phyloP scores from a whole-genome alignment of 371 early-diverging fungal genomes.

The Mortierella sp. region DNA sequence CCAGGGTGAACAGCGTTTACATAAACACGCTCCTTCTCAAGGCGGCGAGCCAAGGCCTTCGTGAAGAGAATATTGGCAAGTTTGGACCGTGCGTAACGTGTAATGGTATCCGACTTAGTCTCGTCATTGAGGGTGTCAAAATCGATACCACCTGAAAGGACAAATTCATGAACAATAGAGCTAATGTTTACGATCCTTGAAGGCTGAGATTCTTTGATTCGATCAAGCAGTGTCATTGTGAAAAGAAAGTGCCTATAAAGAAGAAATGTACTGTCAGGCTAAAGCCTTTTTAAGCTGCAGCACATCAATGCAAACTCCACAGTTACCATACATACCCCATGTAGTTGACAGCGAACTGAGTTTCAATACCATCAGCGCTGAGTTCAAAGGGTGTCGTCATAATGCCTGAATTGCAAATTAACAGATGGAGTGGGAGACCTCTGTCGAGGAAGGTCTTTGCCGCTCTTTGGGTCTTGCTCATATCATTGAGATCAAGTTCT shows the following conservation, averaged over 20 bases:
- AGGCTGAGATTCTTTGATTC: slow-evolving; percentile 57
- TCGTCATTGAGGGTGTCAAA: slow-evolving; percentile 60
- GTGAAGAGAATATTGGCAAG: slow-evolving; percentile 75
- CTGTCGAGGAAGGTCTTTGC: slow-evolving; percentile 63
- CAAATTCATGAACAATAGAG: slow-evolving; percentile 10
- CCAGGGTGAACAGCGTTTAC: slow-evolving; percentile 41
- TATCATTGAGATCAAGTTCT: slow-evolving; percentile 67
- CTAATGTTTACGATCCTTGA: slow-evolving; percentile 63
- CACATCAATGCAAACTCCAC: no score
- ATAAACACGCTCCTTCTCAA: slow-evolving; percentile 53
- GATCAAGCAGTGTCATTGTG: slow-evolving; percentile 68
- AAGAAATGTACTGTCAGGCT: no score
- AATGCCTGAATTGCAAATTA: slow-evolving; percentile 80
- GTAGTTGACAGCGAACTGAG: slow-evolving; percentile 2
- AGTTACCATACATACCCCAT: not conserved
- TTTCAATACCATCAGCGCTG: slow-evolving; percentile 7
- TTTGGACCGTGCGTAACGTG: slow-evolving; percentile 70
- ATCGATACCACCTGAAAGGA: slow-evolving; percentile 35
- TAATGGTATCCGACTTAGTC: not conserved
- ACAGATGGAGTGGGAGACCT: slow-evolving; percentile 64
- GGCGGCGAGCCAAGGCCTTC: slow-evolving; percentile 61
- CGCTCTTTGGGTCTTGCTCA: slow-evolving; percentile 65
- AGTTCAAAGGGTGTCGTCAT: slow-evolving; percentile 66
- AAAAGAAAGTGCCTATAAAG: slow-evolving; percentile 67
- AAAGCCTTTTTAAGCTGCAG: no score